Evolutionary conservation across 2,329 filamentous ascomycete genomes (phyloP).

Genomic region (Akanthomyces lecanii): DNA sequence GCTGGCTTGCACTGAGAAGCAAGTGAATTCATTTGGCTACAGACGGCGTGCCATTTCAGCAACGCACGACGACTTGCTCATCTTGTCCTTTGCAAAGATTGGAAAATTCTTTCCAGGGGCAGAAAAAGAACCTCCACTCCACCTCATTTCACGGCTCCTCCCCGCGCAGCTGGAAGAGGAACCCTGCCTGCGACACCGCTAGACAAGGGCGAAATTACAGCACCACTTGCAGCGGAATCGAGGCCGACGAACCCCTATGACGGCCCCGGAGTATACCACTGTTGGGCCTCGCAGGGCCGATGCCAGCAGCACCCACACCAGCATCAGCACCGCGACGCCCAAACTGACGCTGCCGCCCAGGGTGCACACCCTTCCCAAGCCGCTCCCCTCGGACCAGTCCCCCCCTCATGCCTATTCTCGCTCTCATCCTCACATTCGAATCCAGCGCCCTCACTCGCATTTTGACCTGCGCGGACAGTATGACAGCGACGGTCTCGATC

Average conservation of each 20-base stretch:
- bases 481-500: conserved; percentile 9
- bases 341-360: conserved; percentile 10
- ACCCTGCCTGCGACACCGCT: conserved; percentile 3
- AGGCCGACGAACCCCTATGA: background rate
- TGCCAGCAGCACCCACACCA: background rate
- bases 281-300: background rate
- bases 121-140: background rate
- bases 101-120: background rate
- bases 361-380: conserved; percentile 14
- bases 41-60: background rate
- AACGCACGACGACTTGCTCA: background rate
- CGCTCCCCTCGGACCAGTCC: conserved; percentile 13
- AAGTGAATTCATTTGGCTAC: background rate
- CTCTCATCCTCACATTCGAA: conserved; percentile 15
- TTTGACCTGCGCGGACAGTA: conserved; percentile 14
- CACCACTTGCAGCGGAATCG: background rate
- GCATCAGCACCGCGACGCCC: background rate
- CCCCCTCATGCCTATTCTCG: conserved; percentile 11
- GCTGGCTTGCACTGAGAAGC: background rate
- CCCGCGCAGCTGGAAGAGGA: background rate
- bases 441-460: conserved; percentile 16
- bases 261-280: background rate
- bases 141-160: conserved; percentile 2
- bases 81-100: background rate
- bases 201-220: background rate